These are phyloP conservation scores for Trichoderma sp. DNA, from an alignment of 2,329 filamentous ascomycete genomes.

Conservation along the genomic window DNA sequence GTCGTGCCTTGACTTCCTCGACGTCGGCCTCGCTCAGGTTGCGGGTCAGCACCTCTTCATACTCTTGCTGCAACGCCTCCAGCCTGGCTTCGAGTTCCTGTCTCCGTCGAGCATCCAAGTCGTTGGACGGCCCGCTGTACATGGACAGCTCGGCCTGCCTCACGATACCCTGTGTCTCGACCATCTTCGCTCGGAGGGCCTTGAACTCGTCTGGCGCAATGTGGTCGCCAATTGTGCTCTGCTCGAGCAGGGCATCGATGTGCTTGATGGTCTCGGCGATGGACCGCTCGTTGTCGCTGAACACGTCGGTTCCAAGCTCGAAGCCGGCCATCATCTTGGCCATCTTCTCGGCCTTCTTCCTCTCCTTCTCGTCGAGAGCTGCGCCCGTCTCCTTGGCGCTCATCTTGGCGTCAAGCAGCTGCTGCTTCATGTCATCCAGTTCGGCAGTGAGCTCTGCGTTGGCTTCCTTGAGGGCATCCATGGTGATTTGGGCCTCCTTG, in stretches of 20 bases:
- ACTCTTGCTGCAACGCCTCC: conserved; percentile 74
- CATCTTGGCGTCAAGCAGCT: conserved; percentile 94
- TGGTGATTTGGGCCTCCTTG: conserved; percentile 95
- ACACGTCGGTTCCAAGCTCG: conserved; percentile 87
- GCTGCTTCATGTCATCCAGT: conserved; percentile 93
- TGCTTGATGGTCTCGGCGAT: conserved; percentile 83
- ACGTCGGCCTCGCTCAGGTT: conserved; percentile 78
- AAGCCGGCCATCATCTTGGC: conserved; percentile 99
- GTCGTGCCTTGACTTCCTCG: conserved; percentile 78
- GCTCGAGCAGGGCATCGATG: conserved; percentile 75
- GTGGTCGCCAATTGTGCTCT: conserved; percentile 74
- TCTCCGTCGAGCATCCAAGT: conserved; percentile 67
- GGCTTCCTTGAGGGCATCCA: conserved; percentile 95
- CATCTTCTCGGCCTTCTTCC: conserved; percentile 99
- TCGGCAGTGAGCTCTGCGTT: conserved; percentile 91
- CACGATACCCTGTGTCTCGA: conserved; percentile 90
- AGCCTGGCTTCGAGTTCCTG: conserved; percentile 78
- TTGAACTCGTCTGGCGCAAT: conserved; percentile 81
- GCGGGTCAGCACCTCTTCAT: conserved; percentile 77
- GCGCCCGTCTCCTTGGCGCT: conserved; percentile 90
- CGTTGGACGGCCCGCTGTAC: conserved; percentile 67
- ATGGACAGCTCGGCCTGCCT: conserved; percentile 88
- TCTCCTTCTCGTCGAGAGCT: conserved; percentile 93
- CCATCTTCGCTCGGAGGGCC: conserved; percentile 73
- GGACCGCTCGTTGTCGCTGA: conserved; percentile 87